Percentiles rank a stretch among this genome's conserved stretches.
Evolutionary conservation across 495 filamentous ascomycete species (phyloP).

Genomic region (Penicillium egyptiacum): DNA sequence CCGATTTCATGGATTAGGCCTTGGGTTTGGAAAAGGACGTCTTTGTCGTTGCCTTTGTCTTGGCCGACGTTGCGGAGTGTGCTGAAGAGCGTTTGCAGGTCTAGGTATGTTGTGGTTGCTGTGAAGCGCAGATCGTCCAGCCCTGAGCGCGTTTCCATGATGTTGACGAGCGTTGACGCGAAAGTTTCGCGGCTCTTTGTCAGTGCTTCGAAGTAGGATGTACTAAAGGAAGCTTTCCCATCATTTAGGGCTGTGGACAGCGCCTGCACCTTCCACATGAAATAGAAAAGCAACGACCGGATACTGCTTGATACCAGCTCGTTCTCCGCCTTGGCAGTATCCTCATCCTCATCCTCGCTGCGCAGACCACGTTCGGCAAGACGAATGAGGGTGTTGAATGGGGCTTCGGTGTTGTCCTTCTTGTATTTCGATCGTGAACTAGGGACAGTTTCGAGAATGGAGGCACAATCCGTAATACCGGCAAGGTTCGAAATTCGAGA

Average conservation of each 20-base stretch:
- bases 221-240: slow-evolving; percentile 51
- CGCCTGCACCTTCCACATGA: slow-evolving; percentile 84
- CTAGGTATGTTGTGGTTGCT: slow-evolving; percentile 73
- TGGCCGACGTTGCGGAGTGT: slow-evolving; percentile 57
- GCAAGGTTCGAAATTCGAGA: slow-evolving; percentile 79
- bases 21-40: slow-evolving; percentile 51
- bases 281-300: slow-evolving; percentile 77
- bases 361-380: slow-evolving; percentile 65
- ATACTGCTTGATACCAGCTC: slow-evolving; percentile 72
- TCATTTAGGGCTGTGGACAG: slow-evolving; percentile 39
- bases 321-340: slow-evolving; percentile 67
- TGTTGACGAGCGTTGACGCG: slow-evolving; percentile 58
- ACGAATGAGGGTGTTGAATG: slow-evolving; percentile 68
- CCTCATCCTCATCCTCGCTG: slow-evolving; percentile 57
- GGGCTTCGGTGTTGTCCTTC: slow-evolving; percentile 43
- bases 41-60: slow-evolving; percentile 47
- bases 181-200: slow-evolving; percentile 53
- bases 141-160: slow-evolving; percentile 55
- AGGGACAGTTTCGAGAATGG: slow-evolving; percentile 63
- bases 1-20: slow-evolving; percentile 65
- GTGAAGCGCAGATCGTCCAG: slow-evolving; percentile 74
- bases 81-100: slow-evolving; percentile 76
- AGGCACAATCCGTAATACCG: slow-evolving; percentile 73
- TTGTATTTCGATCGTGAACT: slow-evolving; percentile 47
- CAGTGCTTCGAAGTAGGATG: slow-evolving; percentile 46